Base-by-base conservation (phyloP, 1,139 yeast genomes). In the Pichia sp. region DNA sequence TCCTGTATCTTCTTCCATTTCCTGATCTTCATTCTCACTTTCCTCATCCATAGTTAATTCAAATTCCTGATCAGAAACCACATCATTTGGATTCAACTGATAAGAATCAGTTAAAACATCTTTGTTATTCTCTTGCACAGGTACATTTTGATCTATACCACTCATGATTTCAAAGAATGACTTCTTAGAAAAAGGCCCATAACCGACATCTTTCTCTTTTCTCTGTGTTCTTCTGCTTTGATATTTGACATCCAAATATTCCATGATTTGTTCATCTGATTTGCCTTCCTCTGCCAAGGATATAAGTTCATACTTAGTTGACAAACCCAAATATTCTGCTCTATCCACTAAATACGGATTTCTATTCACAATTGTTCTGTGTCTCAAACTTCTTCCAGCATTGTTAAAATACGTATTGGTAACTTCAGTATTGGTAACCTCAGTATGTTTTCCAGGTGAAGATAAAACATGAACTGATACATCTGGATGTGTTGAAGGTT, bases 261-360 rank as follows among this genome's bases (percentile, higher is more conserved):
- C 39, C 36, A 63, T 35, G 4, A 66, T 63, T 8, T 60, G 54
- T 3, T 46, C 47, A 42, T 60, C 64, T 2, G 62, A 39, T 30
- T 55, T 46, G 0, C 67, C 67, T 33, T 53, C 50, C 11, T 62
- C 62, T 30, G 53, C 61, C 50, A 62, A 45, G 11, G 56, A 58
- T 34, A 60, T 62, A 34, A 66, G 48, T 8, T 52, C 50, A 34
- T 56, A 53, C n/a, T 52, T 50, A 1, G 67, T 56, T 14, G 65
- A 48, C 4, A 66, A 47, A 2, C 68, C 68, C 3, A 64, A 48
- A 46, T 58, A 58, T 15, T 56, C 60, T 3, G 66, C 66, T 4
- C 60, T 53, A 45, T 66, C 68, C 4, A 65, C 62, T 12, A 65
- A 57, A 47, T 63, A 66, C 1, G 66, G 65, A 46, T 53, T 53